phyloP scores from a whole-genome alignment of 1,139 yeast genomes.

The Hyphopichia pseudoburtonii region DNA sequence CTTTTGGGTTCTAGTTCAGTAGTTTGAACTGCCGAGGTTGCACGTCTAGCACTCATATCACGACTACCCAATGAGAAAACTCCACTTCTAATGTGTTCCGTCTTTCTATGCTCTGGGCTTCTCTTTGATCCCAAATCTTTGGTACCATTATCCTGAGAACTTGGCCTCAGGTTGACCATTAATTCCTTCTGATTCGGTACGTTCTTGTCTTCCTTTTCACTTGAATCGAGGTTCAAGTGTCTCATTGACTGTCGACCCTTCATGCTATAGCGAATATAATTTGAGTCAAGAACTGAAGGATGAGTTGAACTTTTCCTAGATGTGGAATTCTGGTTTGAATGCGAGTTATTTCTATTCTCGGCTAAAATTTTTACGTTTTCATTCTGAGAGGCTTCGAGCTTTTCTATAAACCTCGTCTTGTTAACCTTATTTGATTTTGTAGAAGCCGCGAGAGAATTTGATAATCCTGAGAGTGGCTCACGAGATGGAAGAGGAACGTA shows the following conservation, averaged over 20 bases:
- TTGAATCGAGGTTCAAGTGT: not conserved
- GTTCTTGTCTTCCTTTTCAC: not conserved
- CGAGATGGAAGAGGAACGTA: conserved; percentile 4
- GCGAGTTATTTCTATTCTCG: not conserved
- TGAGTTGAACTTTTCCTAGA: not conserved
- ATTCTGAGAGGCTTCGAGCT: conserved; percentile 3
- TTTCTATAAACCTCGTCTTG: conserved; percentile 1
- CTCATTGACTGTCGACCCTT: not conserved
- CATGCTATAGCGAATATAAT: conserved; percentile 3
- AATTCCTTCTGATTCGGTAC: not conserved
- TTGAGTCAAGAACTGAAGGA: conserved; percentile 2
- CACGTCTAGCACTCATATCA: no score
- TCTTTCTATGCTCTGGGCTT: no score
- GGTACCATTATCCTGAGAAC: no score
- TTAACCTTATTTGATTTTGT: no score
- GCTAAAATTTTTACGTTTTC: not conserved
- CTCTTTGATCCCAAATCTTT: no score
- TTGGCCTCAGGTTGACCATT: no score
- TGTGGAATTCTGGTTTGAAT: not conserved
- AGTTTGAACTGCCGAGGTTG: not conserved
- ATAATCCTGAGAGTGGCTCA: conserved; percentile 5
- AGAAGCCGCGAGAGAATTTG: no score
- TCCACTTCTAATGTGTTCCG: no score
- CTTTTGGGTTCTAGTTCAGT: not conserved
- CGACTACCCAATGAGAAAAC: no score